Percentiles rank a stretch among this genome's conserved stretches.
These are phyloP conservation scores for Enteropsectra breve DNA, from an alignment of 371 early-diverging fungal species.

Conservation along the genomic window DNA sequence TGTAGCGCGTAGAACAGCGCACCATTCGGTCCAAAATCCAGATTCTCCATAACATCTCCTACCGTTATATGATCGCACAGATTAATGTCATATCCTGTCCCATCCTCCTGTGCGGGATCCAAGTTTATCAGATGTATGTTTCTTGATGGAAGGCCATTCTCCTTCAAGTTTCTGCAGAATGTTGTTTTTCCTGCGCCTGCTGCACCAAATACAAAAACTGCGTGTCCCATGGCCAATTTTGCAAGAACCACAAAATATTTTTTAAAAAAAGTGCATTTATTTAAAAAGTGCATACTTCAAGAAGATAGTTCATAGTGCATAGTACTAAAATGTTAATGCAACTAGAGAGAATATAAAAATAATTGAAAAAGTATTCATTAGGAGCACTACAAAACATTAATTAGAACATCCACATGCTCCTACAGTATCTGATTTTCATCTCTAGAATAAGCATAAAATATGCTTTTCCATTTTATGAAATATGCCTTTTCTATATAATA, in stretches of 20 bases:
- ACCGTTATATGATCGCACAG: conserved; percentile 83
- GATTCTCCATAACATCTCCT: conserved; percentile 90
- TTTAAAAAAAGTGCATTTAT: too few species aligned
- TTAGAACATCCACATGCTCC: too few species aligned
- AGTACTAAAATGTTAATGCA: too few species aligned
- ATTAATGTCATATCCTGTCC: conserved; percentile 62
- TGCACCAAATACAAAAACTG: conserved; percentile 74
- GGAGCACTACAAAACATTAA: too few species aligned
- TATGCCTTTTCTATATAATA: too few species aligned
- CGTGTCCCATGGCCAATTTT: conserved; percentile 38
- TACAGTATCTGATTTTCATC: too few species aligned
- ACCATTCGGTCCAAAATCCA: conserved; percentile 92
- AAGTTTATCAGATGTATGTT: conserved; percentile 81
- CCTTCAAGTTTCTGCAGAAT: conserved; percentile 79
- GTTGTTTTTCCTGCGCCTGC: conserved; percentile 92
- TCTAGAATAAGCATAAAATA: too few species aligned
- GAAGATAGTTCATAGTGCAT: too few species aligned
- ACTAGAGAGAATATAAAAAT: too few species aligned
- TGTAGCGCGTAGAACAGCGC: conserved; percentile 88
- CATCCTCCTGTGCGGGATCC: conserved; percentile 83
- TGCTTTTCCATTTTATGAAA: too few species aligned
- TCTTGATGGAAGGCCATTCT: conserved; percentile 71
- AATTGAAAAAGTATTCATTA: too few species aligned
- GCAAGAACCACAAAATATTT: neutral
- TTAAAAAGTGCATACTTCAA: too few species aligned